These are phyloP conservation scores for Actinidia arguta DNA, from an alignment of 179 eudicot genomes.

Conservation along the genomic window DNA sequence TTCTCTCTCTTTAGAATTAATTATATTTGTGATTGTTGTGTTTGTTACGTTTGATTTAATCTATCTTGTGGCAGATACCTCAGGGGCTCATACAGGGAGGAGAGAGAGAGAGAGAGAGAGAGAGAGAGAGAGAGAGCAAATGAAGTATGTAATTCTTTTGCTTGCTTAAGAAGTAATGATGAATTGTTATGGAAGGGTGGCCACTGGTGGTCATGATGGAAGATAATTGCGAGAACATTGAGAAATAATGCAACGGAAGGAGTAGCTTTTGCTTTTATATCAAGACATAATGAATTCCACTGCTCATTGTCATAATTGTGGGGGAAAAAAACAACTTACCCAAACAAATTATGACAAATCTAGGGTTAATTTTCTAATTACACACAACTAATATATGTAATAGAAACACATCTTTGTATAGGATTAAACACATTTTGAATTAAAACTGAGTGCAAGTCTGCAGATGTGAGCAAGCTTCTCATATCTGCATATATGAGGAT, in stretches of 20 bases:
- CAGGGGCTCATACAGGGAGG: neutral
- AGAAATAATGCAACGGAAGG: neutral
- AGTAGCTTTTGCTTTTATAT: conserved; percentile 23
- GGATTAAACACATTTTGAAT: too few relatives aligned
- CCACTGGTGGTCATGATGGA: conserved; percentile 25
- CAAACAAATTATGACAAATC: too few relatives aligned
- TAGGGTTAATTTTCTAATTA: too few relatives aligned
- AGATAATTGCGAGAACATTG: conserved; percentile 17
- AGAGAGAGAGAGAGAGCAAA: neutral
- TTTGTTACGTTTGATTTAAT: neutral
- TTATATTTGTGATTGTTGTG: neutral
- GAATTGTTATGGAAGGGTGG: conserved; percentile 9
- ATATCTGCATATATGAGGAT: too few relatives aligned
- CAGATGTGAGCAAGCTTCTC: too few relatives aligned
- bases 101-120: neutral
- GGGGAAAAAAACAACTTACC: neutral
- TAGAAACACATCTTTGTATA: too few relatives aligned
- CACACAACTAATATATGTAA: too few relatives aligned
- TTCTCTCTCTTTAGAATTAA: neutral
- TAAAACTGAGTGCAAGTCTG: too few relatives aligned
- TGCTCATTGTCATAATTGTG: neutral
- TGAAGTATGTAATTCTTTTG: neutral
- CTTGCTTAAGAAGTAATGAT: conserved; percentile 28
- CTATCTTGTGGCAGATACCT: too few relatives aligned
- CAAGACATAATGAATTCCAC: conserved; percentile 29